These are phyloP conservation scores for Tetrapisispora iriomotensis DNA, from an alignment of 805 yeast species.

Conservation along the genomic window DNA sequence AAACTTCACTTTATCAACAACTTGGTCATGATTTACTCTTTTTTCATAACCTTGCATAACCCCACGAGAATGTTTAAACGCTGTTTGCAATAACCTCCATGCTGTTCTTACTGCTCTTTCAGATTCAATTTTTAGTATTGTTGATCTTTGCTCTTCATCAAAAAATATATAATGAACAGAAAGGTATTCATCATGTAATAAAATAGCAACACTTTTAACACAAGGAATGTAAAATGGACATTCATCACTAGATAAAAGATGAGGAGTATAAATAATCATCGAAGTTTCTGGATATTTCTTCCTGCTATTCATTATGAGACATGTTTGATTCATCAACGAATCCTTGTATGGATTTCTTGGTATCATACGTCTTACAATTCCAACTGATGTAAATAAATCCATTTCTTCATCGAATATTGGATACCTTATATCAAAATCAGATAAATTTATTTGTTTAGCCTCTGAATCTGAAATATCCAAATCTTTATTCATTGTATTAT, in stretches of 20 bases:
- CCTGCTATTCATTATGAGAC: slow-evolving; percentile 38
- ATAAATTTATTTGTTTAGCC: slow-evolving; percentile 26
- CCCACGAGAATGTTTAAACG: slow-evolving; percentile 75
- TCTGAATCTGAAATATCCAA: slow-evolving; percentile 12
- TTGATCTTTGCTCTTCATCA: slow-evolving; percentile 8
- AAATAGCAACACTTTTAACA: slow-evolving; percentile 67
- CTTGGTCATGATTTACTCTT: slow-evolving; percentile 78
- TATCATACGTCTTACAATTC: slow-evolving; percentile 72
- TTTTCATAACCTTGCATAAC: slow-evolving; percentile 77
- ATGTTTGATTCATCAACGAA: slow-evolving; percentile 74
- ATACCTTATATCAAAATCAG: slow-evolving; percentile 34
- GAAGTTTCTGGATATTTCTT: slow-evolving; percentile 31
- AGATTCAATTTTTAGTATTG: slow-evolving; percentile 17
- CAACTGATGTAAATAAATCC: slow-evolving; percentile 31
- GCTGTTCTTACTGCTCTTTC: slow-evolving; percentile 78
- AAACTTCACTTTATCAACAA: slow-evolving; percentile 72
- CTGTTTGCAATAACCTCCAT: slow-evolving; percentile 65
- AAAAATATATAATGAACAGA: slow-evolving; percentile 75
- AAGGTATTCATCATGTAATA: slow-evolving; percentile 37
- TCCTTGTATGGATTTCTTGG: slow-evolving; percentile 90
- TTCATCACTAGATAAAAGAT: slow-evolving; percentile 45
- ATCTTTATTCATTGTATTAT: slow-evolving; percentile 3
- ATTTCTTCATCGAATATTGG: slow-evolving; percentile 21
- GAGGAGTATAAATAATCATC: slow-evolving; percentile 70
- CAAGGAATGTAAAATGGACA: slow-evolving; percentile 88